A percentile compares a stretch with the other conserved stretches of the same genome.
These are phyloP conservation scores for maize (Zea mays) DNA, from an alignment of 176 grass and related monocot genomes.

Conservation along the genomic window Zm-B73-REFERENCE-NAM-5.0 NC_050103.1:98664501-98665000, in stretches of 20 bases:
- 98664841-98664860: background rate
- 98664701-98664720: background rate
- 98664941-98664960: background rate
- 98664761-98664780: background rate
- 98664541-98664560: background rate
- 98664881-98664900: background rate
- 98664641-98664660: background rate
- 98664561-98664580: background rate
- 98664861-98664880: constrained; percentile 7
- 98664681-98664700: background rate
- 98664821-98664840: background rate
- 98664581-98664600: background rate
- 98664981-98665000: background rate
- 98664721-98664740: background rate
- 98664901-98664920: no score
- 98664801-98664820: background rate
- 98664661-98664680: background rate
- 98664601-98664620: background rate
- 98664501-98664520: background rate
- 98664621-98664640: constrained; percentile 1
- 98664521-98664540: background rate
- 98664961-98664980: constrained; percentile 14
- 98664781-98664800: background rate
- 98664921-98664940: no score
- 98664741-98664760: background rate